phyloP scores from a whole-genome alignment of 306 rosid genomes.

The Vigna radiata region DNA sequence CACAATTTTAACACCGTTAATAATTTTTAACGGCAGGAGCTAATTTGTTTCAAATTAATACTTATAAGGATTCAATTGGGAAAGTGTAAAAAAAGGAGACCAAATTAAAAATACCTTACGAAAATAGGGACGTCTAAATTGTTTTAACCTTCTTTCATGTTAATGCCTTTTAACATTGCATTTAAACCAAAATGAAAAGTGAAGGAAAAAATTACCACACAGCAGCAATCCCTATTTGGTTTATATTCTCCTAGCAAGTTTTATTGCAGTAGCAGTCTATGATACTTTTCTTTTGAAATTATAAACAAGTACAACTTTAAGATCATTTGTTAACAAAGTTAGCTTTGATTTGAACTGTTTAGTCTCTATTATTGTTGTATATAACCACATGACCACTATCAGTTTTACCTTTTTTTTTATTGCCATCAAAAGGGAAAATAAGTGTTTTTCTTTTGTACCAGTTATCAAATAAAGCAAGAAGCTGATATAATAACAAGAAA shows the following conservation, averaged over 20 bases:
- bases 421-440: slow-evolving; percentile 11
- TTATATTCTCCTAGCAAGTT: neutral
- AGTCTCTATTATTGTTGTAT: neutral
- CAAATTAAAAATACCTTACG: too few species aligned
- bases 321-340: slow-evolving; percentile 21
- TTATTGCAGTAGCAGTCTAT: neutral
- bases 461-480: slow-evolving; percentile 24
- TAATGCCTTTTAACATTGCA: slow-evolving; percentile 34
- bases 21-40: too few species aligned
- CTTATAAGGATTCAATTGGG: too few species aligned
- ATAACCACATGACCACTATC: slow-evolving; percentile 29
- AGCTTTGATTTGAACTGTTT: slow-evolving; percentile 15
- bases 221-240: slow-evolving; percentile 31
- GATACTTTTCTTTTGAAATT: slow-evolving; percentile 23
- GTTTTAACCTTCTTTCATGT: slow-evolving; percentile 44
- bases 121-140: too few species aligned
- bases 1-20: too few species aligned
- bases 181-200: slow-evolving; percentile 34
- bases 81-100: too few species aligned
- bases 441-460: neutral
- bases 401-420: neutral
- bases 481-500: neutral
- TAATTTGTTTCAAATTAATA: too few species aligned
- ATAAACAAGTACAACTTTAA: slow-evolving; percentile 29
- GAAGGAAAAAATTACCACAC: slow-evolving; percentile 39